A percentile compares a stretch with the other conserved stretches of the same genome.
Evolutionary conservation across 2,329 filamentous ascomycete species (phyloP).

Genomic region (Botrytis pseudocinerea): DNA sequence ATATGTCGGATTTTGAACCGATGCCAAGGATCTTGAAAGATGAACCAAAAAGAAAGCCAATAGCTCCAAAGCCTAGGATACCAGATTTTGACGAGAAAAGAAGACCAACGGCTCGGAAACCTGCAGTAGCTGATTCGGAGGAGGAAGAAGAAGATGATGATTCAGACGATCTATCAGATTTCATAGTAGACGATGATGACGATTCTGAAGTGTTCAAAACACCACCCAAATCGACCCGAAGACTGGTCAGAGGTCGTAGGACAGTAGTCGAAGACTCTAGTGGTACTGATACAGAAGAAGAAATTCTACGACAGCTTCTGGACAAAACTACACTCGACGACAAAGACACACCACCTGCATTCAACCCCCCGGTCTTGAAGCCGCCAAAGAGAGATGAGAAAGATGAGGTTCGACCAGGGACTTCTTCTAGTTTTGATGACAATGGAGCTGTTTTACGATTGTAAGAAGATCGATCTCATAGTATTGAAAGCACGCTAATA

Average conservation of each 20-base stretch:
- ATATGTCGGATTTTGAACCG: slow-evolving; percentile 36
- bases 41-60: background rate
- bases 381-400: slow-evolving; percentile 14
- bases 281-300: slow-evolving; percentile 24
- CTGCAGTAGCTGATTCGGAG: background rate
- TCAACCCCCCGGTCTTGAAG: slow-evolving; percentile 24
- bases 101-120: background rate
- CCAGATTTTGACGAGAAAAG: background rate
- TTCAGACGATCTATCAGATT: slow-evolving; percentile 37
- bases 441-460: slow-evolving; percentile 21
- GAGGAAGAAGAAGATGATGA: slow-evolving; percentile 24
- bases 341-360: slow-evolving; percentile 17
- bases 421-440: slow-evolving; percentile 19
- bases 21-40: slow-evolving; percentile 8
- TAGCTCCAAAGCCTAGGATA: background rate
- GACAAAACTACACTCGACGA: slow-evolving; percentile 19
- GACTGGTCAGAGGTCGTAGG: slow-evolving; percentile 33
- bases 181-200: slow-evolving; percentile 38
- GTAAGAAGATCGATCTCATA: background rate
- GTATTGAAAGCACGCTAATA: slow-evolving; percentile 14
- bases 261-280: slow-evolving; percentile 26
- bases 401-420: slow-evolving; percentile 19
- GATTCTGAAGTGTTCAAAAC: slow-evolving; percentile 30
- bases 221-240: slow-evolving; percentile 34
- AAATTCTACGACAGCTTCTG: slow-evolving; percentile 12